Conservation (phyloP, 2,329 filamentous ascomycete species). For the Pseudogymnoascus sp. region DNA sequence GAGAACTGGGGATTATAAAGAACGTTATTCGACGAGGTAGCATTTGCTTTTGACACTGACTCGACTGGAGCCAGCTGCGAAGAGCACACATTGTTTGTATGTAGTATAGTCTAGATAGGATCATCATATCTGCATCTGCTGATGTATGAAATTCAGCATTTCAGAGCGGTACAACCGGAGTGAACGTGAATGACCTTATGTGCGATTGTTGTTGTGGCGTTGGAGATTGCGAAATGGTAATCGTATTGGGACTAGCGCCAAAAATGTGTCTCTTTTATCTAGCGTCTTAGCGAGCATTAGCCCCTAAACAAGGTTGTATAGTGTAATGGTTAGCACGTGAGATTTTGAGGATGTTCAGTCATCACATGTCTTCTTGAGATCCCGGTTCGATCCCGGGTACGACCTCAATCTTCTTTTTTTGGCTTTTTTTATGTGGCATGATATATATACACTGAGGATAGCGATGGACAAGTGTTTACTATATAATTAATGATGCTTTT, state of each 20-base stretch:
- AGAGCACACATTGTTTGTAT: not conserved
- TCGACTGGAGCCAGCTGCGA: not conserved
- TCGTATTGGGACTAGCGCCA: not conserved
- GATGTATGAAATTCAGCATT: slow-evolving; percentile 2
- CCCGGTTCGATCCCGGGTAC: slow-evolving; percentile 7
- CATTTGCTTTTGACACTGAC: not conserved
- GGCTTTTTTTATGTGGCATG: not conserved
- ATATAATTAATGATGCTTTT: not conserved
- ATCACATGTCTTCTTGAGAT: slow-evolving; percentile 7
- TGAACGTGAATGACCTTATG: not conserved
- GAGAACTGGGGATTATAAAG: not conserved
- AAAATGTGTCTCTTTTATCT: not conserved
- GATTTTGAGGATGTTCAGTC: slow-evolving; percentile 6
- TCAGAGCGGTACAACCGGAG: not conserved
- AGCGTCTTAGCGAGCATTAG: not conserved
- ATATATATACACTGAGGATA: not conserved
- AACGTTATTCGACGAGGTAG: not conserved
- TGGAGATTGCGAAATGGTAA: not conserved
- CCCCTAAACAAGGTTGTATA: slow-evolving; percentile 2
- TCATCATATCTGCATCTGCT: not conserved
- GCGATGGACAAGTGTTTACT: not conserved
- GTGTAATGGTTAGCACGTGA: slow-evolving; percentile 8
- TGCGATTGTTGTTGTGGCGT: too few species aligned
- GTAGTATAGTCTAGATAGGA: slow-evolving; percentile 8
- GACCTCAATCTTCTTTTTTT: not conserved